These are phyloP conservation scores for Chrysanthemum makinoi DNA, from an alignment of 129 eudicot genomes.

Conservation along the genomic window DNA sequence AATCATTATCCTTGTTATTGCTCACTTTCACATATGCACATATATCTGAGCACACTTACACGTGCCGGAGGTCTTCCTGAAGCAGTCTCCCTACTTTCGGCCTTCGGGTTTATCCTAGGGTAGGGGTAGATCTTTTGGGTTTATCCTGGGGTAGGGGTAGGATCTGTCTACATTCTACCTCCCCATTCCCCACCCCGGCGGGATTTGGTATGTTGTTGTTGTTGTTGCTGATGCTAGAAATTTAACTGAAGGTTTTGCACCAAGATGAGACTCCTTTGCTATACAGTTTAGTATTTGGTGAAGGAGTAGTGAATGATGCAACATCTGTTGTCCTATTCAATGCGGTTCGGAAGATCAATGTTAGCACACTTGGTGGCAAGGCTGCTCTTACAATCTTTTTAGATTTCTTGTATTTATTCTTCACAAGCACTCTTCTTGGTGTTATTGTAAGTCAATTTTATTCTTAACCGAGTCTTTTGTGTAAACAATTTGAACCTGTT, in stretches of 20 bases:
- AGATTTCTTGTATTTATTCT: constrained; percentile 79
- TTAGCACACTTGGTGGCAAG: constrained; percentile 46
- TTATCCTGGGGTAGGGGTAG: no score
- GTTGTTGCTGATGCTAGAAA: neutral
- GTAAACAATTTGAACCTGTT: neutral
- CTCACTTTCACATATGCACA: no score
- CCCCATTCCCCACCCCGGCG: no score
- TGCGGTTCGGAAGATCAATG: constrained; percentile 81
- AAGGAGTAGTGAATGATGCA: constrained; percentile 98
- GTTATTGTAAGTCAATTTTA: constrained; percentile 47
- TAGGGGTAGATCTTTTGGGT: no score
- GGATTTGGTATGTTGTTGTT: no score
- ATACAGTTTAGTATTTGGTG: constrained; percentile 94
- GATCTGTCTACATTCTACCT: no score
- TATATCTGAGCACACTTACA: no score
- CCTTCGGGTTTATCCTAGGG: no score
- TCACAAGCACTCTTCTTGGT: constrained; percentile 85
- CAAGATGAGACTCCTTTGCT: constrained; percentile 97
- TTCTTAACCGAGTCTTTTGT: neutral
- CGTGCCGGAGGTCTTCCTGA: no score
- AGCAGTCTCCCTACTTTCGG: no score
- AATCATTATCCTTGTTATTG: no score
- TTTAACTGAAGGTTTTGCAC: constrained; percentile 55
- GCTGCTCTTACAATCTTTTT: constrained; percentile 44
- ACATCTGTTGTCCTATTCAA: constrained; percentile 94